Evolutionary conservation across 371 early-diverging fungal species (phyloP), one percentile per base, ranked within the genome.

Genomic region (Fennellomyces sp.): DNA sequence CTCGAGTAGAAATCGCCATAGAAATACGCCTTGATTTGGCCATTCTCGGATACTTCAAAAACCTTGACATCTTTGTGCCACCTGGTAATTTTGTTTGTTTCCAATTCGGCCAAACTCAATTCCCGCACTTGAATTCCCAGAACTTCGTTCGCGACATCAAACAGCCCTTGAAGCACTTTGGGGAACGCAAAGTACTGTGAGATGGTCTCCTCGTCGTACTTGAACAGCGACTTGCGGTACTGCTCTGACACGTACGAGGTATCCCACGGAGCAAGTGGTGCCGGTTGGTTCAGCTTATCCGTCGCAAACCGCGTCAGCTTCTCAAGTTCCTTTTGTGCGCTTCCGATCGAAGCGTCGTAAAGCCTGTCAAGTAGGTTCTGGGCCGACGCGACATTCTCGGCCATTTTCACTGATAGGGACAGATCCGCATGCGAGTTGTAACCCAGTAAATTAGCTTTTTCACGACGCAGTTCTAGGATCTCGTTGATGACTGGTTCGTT

Each of bases 61-160:
- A 86, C 78, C 57, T 83, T 85, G 53, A 86, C 88, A 63, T 88
- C 88, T 47, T 82, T 74, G 60, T 86, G 79, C 88, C 88, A 88
- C 0, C 69, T 76, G 1, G 80, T 81, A 29, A 85, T 69, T 0
- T 73, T 75, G 31, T 56, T 61, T 2, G 67, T 38, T 10, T 58
- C 48, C 47, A 80, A 63, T 47, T 87, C 85, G 5, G 56, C 55
- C 2, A 42, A 25, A 19, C 54, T 52, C 53, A 85, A 47, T 35
- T 84, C 83, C 12, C 72, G 70, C 10, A 88, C 87, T 23, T 81
- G 69, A n/a, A 88, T 75, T 8, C 82, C 83, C 41, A 88, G 72
- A 8, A 78, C 74, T 29, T 88, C 78, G 30, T 81, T 67, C 3
- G 85, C 81, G 0, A 86, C 83, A 19, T 75, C 77, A 64, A 88